Evolutionary conservation across 352 stramenopile genomes (phyloP).

Genomic region (Phytophthora colocasiae): DNA sequence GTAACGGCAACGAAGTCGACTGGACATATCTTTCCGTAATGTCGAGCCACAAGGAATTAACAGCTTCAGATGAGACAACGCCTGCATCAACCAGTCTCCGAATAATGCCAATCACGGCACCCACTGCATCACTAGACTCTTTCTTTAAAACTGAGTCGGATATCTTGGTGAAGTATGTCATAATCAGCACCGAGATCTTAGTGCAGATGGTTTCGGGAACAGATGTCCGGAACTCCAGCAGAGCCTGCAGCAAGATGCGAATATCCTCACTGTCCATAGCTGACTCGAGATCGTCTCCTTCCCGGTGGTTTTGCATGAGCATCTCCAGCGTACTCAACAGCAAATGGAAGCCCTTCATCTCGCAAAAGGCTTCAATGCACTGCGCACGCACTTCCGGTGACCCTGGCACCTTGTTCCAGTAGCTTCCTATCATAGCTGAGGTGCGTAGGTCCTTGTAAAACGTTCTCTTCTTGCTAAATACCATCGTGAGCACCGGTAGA

Average conservation of each 20-base stretch:
- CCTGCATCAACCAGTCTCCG: slow-evolving; percentile 79
- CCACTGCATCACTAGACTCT: slow-evolving; percentile 84
- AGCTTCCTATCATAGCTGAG: slow-evolving; percentile 90
- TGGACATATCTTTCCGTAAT: slow-evolving; percentile 89
- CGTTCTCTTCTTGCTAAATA: slow-evolving; percentile 91
- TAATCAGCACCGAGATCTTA: slow-evolving; percentile 77
- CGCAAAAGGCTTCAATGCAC: slow-evolving; percentile 85
- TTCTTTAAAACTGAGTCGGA: slow-evolving; percentile 85
- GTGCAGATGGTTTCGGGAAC: slow-evolving; percentile 70
- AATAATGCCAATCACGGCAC: slow-evolving; percentile 82
- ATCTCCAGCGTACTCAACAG: slow-evolving; percentile 79
- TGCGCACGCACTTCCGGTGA: slow-evolving; percentile 84
- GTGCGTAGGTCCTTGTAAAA: slow-evolving; percentile 91
- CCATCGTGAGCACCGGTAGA: slow-evolving; percentile 77
- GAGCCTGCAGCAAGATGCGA: slow-evolving; percentile 77
- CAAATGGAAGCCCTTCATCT: slow-evolving; percentile 81
- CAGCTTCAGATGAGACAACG: slow-evolving; percentile 49
- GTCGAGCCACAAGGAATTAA: slow-evolving; percentile 86
- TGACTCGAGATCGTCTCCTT: slow-evolving; percentile 54
- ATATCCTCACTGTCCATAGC: slow-evolving; percentile 85
- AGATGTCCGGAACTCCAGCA: slow-evolving; percentile 77
- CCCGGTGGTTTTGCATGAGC: slow-evolving; percentile 58
- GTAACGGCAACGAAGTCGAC: slow-evolving; percentile 92
- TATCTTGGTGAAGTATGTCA: slow-evolving; percentile 86
- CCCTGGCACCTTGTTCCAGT: slow-evolving; percentile 89